These are phyloP conservation scores for Nepenthes alata DNA, from an alignment of 179 eudicot genomes.

Conservation along the genomic window DNA sequence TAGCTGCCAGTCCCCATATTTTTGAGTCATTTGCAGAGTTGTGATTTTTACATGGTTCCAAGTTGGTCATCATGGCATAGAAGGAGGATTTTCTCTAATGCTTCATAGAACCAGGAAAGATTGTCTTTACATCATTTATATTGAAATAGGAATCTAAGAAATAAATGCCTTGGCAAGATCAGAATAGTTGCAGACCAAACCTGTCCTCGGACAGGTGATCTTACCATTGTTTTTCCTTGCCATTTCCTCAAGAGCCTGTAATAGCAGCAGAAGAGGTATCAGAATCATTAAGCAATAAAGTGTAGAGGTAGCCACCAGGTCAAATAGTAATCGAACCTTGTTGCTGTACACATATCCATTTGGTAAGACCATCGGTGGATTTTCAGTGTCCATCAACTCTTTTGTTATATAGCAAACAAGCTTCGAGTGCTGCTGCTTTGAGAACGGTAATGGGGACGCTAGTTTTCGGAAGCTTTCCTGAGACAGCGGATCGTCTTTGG, in stretches of 20 bases:
- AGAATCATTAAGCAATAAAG: not conserved
- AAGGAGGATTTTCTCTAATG: too few species aligned
- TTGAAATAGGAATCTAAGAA: slow-evolving; percentile 20
- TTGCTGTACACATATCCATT: slow-evolving; percentile 93
- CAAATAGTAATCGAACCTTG: slow-evolving; percentile 39
- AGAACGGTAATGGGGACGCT: slow-evolving; percentile 69
- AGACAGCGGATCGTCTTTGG: slow-evolving; percentile 90
- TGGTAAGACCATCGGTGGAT: slow-evolving; percentile 94
- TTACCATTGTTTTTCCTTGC: slow-evolving; percentile 64
- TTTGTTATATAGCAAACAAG: slow-evolving; percentile 92
- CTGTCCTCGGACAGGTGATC: slow-evolving; percentile 87
- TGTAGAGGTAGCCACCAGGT: too few species aligned
- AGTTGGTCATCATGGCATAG: too few species aligned
- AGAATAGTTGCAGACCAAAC: slow-evolving; percentile 45
- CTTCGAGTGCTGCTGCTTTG: slow-evolving; percentile 96
- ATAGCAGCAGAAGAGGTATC: slow-evolving; percentile 6
- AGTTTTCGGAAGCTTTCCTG: slow-evolving; percentile 91
- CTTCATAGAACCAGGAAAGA: too few species aligned
- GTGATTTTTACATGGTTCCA: too few species aligned
- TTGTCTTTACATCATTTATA: too few species aligned
- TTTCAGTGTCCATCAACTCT: slow-evolving; percentile 95
- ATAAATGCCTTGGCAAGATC: slow-evolving; percentile 64
- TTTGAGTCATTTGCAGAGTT: too few species aligned
- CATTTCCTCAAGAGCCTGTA: slow-evolving; percentile 96
- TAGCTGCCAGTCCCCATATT: too few species aligned